These are phyloP conservation scores for Aspergillus sp. DNA, from an alignment of 2,329 filamentous ascomycete species.

Conservation along the genomic window DNA sequence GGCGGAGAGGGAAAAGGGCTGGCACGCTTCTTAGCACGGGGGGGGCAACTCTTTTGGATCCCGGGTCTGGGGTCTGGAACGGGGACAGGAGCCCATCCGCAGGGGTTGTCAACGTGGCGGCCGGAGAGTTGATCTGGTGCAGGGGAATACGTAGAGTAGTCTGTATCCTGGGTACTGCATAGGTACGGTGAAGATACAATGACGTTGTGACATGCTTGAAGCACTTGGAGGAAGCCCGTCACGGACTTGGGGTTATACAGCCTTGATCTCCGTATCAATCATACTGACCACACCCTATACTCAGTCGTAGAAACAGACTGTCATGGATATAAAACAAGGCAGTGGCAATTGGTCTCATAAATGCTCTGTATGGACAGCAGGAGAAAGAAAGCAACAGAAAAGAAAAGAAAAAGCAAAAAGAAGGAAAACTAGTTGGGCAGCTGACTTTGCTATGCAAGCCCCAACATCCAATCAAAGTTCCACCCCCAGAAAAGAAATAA, in stretches of 20 bases:
- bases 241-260: background rate
- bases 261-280: background rate
- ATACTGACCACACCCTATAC: background rate
- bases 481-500: background rate
- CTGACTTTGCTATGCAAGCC: background rate
- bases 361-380: background rate
- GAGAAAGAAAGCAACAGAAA: background rate
- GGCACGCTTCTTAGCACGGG: slow-evolving; percentile 3
- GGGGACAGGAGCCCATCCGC: background rate
- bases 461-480: slow-evolving; percentile 10
- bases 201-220: background rate
- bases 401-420: background rate
- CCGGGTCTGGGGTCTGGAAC: background rate
- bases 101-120: slow-evolving; percentile 8
- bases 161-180: background rate
- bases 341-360: background rate
- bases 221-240: background rate
- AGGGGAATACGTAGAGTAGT: background rate
- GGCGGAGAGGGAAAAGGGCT: background rate
- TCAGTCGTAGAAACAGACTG: background rate
- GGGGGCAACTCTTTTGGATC: background rate
- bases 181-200: background rate
- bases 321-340: background rate
- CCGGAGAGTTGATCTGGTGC: background rate
- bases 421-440: slow-evolving; percentile 5